Evolutionary conservation across 441 rosid species (phyloP).

Genomic region (Metrosideros polymorpha): DNA sequence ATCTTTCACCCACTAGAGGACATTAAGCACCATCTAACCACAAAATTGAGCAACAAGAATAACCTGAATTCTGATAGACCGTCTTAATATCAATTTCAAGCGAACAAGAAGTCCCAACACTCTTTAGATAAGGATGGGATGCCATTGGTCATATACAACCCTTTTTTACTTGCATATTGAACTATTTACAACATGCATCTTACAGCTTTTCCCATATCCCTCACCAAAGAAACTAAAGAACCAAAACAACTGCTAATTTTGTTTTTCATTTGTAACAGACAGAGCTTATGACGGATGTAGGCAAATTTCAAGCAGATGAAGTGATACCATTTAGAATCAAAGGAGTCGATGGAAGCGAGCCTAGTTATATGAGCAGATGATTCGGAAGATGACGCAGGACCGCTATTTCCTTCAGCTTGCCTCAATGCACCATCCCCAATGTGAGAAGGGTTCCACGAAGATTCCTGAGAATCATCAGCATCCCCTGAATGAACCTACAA

Average conservation of each 20-base stretch:
- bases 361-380: constrained; percentile 58
- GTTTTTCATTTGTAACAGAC: background rate
- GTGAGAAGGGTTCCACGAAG: constrained; percentile 73
- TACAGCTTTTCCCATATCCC: background rate
- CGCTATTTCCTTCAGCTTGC: constrained; percentile 45
- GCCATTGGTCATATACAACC: background rate
- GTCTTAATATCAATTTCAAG: background rate
- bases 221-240: background rate
- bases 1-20: background rate
- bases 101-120: background rate
- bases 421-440: constrained; percentile 46
- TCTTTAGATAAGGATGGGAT: background rate
- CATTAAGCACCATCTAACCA: background rate
- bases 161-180: background rate
- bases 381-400: constrained; percentile 39
- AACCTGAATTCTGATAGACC: background rate
- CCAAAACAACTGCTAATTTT: background rate
- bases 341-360: constrained; percentile 93
- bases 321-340: constrained; percentile 90
- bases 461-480: constrained; percentile 41
- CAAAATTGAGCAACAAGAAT: background rate
- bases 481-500: constrained; percentile 57
- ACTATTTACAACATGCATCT: background rate
- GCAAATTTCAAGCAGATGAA: constrained; percentile 6
- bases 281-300: background rate